Conservation (phyloP, 2,329 filamentous ascomycete species). For the Colletotrichum kahawae region DNA sequence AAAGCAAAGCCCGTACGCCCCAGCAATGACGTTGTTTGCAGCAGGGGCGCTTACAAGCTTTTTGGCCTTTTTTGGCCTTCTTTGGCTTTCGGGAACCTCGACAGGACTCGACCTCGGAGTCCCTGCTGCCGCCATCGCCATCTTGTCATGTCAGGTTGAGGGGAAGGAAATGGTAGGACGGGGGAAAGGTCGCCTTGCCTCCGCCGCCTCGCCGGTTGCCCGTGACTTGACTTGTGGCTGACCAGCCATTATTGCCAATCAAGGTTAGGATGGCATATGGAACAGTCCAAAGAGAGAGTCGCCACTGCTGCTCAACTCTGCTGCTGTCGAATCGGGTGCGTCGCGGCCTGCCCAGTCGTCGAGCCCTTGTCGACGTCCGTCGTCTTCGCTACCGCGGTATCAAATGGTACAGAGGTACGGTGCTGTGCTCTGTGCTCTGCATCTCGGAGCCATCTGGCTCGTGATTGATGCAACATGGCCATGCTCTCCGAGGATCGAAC, state of each 20-base stretch:
- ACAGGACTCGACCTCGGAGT: not conserved
- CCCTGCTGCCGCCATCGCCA: not conserved
- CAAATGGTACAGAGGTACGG: not conserved
- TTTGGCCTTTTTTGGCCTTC: not conserved
- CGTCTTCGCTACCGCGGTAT: not conserved
- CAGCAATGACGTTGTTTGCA: slow-evolving; percentile 4
- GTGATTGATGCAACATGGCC: not conserved
- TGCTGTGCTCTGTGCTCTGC: not conserved
- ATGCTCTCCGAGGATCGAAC: not conserved
- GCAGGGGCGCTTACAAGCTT: not conserved
- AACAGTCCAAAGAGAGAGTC: not conserved
- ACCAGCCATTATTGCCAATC: not conserved
- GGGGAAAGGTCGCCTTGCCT: not conserved
- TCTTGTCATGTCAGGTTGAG: not conserved
- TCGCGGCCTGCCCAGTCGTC: not conserved
- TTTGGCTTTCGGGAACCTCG: not conserved
- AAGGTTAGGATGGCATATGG: not conserved
- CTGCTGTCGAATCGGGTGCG: not conserved
- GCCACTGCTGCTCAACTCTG: not conserved
- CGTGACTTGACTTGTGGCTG: not conserved
- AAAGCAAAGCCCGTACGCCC: not conserved
- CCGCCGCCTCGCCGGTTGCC: not conserved
- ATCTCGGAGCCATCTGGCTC: not conserved
- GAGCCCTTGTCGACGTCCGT: not conserved
- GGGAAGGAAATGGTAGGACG: not conserved